Evolutionary conservation across 306 rosid species (phyloP).

Genomic region (Inga leiocalycina): DNA sequence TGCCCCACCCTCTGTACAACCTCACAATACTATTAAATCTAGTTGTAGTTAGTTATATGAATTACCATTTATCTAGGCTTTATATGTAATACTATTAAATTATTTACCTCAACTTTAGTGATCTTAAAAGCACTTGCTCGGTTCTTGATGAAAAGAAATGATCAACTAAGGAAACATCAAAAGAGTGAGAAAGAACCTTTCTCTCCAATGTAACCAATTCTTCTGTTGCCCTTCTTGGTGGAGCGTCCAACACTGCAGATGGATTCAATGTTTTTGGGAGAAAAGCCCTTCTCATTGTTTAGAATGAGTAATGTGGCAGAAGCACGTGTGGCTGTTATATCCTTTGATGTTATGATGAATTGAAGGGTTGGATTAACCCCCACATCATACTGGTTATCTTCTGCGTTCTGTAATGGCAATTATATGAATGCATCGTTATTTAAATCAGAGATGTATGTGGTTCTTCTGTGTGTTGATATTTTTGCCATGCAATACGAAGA

Average conservation of each 20-base stretch:
- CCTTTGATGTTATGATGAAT: conserved; percentile 64
- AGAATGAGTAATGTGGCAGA: conserved; percentile 64
- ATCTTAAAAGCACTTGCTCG: not conserved
- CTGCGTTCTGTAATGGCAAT: conserved; percentile 63
- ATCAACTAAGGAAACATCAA: not conserved
- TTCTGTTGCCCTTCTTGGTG: conserved; percentile 70
- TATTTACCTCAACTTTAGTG: not conserved
- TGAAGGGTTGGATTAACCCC: conserved; percentile 57
- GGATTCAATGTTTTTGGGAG: conserved; percentile 60
- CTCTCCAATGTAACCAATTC: conserved; percentile 80
- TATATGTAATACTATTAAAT: not conserved
- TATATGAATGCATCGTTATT: not conserved
- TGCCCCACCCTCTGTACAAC: not conserved
- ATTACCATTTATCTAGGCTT: not conserved
- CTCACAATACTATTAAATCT: not conserved
- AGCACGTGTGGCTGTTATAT: conserved; percentile 71
- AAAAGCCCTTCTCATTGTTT: conserved; percentile 81
- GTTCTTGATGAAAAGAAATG: not conserved
- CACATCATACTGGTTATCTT: conserved; percentile 66
- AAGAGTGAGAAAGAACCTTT: conserved; percentile 51
- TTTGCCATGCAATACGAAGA: not conserved
- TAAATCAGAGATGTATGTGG: not conserved
- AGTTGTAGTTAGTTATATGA: too few relatives aligned
- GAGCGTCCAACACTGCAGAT: conserved; percentile 84
- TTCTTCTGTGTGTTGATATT: not conserved